Base-by-base conservation (phyloP, 257 asterid species). In the Vinca minor region DNA sequence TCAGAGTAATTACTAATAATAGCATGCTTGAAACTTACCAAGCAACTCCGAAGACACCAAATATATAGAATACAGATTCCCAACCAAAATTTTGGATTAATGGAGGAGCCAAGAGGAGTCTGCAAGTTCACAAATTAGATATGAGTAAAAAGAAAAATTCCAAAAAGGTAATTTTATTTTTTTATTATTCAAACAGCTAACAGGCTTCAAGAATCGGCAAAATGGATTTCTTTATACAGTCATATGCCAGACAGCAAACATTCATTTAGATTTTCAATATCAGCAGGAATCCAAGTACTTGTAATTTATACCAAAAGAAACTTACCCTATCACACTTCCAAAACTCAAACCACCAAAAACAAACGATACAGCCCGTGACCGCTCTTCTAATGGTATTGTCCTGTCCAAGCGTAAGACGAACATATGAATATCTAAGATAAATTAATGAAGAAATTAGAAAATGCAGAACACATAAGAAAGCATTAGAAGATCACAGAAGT, bases 291-390 rank as follows among this genome's bases (percentile, higher is more conserved):
- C 59, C 55, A n/a, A n/a, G 17, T 32, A 20, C 32, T 31, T 44
- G 28, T 46, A 56, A 26, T 38, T 46, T 64, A 25, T 28, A 48
- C 2, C 66, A 21, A 50, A 57, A 34, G 69, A 52, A 64, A 59
- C 42, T 69, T 89, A 92, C 98, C 98, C 98, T 59, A 76, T 73
- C 65, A 92, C 98, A 66, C 97, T 92, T 81, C 98, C 98, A 69
- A 85, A 78, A 76, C 98, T 92, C 80, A 92, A 81, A 69, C 98
- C 98, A 69, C 96, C 95, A 71, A 92, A 92, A 72, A 92, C 98
- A 81, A 92, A 87, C 52, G 98, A 80, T 59, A 92, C 98, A 54
- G 97, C 98, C 56, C 98, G 91, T 25, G 97, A 92, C 17, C 97
- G 96, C 77, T 92, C 98, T 71, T 82, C 87, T 68, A 84, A 46